These are phyloP conservation scores for Aspergillus oerlinghausenensis DNA, from an alignment of 2,329 filamentous ascomycete species.

Conservation along the genomic window DNA sequence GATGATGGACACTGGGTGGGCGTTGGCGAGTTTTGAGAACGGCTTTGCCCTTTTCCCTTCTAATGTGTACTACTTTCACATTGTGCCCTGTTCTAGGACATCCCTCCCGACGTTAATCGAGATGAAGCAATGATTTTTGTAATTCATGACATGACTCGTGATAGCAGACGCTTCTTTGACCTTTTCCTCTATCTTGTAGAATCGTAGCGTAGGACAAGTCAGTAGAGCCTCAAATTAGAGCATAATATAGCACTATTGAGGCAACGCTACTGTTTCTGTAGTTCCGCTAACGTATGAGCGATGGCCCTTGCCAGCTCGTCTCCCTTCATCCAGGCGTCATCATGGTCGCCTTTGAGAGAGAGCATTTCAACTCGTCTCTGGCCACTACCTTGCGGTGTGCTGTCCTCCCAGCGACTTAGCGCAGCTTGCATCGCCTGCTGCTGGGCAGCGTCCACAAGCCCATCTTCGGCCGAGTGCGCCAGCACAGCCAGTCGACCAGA, in stretches of 20 bases:
- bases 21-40: slow-evolving; percentile 23
- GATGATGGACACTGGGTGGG: slow-evolving; percentile 20
- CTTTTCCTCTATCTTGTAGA: slow-evolving; percentile 1
- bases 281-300: slow-evolving; percentile 24
- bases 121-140: neutral
- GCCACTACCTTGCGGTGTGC: slow-evolving; percentile 23
- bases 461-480: slow-evolving; percentile 40
- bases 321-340: slow-evolving; percentile 40
- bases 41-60: slow-evolving; percentile 20
- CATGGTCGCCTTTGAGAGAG: slow-evolving; percentile 34
- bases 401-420: slow-evolving; percentile 45
- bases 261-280: slow-evolving; percentile 19
- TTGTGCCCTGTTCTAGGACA: slow-evolving; percentile 1
- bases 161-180: neutral
- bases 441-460: slow-evolving; percentile 37
- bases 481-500: slow-evolving; percentile 34
- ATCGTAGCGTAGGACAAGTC: neutral
- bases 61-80: slow-evolving; percentile 22
- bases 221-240: neutral
- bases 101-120: slow-evolving; percentile 7
- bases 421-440: slow-evolving; percentile 44
- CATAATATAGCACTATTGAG: neutral
- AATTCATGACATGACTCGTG: neutral
- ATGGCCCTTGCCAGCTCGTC: slow-evolving; percentile 38
- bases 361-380: slow-evolving; percentile 38